Base-by-base conservation (phyloP, 2,329 filamentous ascomycete genomes). In the Colletotrichum endophyticum region DNA sequence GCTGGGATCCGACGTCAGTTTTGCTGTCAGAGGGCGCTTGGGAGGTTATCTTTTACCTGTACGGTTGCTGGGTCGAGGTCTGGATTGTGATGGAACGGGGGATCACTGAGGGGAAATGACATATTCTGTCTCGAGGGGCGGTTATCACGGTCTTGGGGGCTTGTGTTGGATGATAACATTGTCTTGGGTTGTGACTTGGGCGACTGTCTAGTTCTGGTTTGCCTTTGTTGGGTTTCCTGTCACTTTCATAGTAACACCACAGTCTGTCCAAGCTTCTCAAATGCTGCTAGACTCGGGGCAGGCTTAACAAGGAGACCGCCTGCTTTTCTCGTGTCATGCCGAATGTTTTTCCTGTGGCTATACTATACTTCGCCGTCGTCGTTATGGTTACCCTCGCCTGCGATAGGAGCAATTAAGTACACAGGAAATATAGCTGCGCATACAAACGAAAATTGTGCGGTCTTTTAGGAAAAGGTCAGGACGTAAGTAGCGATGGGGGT, bases 51-150 rank as follows among this genome's bases (percentile, higher is more conserved):
- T 53, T 53, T 53, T 53, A 12, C 44, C 44, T 53, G 1, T 53
- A 53, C 13, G 9, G 44, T 19, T 30, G 16, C 16, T 22, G 27
- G n/a, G 28, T 22, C n/a, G n/a, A 25, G 36, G 56, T 30, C 68
- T 63, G 34, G 66, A 57, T n/a, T 57, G 30, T 11, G 34, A 63
- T 34, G 36, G 61, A 72, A 66, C 61, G 39, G 69, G 57, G 68
- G 69, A 72, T 72, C 69, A 22, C 56, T 70, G 68, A 70, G 57
- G 57, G 57, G 68, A 53, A 63, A 57, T 64, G 61, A 56, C 69
- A 72, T 72, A 11, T 1, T n/a, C 27, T 34, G 44, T 63, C 27
- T 70, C 49, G 57, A n/a, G 28, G 12, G 32, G 16, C n/a, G 56
- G 19, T 27, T n/a, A 19, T 62, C 25, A 9, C 25, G 8, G 6